Conservation (phyloP, 345 rosid species). For the Salix arbutifolia region DNA sequence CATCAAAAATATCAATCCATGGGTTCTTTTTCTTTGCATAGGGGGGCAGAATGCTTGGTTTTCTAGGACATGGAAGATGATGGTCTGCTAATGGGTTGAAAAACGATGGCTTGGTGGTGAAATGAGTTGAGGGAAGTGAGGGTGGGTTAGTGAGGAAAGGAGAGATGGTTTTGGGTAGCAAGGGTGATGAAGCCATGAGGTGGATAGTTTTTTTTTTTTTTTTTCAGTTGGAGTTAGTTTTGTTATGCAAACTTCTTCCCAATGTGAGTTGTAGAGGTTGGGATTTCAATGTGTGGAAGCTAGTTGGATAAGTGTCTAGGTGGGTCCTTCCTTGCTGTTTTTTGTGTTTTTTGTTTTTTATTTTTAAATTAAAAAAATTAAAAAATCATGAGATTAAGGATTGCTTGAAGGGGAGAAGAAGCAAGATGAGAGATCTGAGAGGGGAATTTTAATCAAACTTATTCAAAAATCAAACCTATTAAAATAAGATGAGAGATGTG, state of each 20-base stretch:
- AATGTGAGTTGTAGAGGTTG: not conserved
- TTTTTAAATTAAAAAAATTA: too few species aligned
- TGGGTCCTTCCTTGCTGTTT: constrained; percentile 38
- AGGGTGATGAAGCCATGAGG: constrained; percentile 50
- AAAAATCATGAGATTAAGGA: too few species aligned
- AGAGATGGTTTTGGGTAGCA: constrained; percentile 46
- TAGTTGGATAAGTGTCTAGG: constrained; percentile 46
- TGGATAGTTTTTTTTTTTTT: not conserved
- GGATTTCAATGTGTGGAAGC: constrained; percentile 49
- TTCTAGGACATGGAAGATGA: constrained; percentile 14
- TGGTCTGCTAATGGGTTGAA: constrained; percentile 28
- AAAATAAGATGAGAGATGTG: too few species aligned
- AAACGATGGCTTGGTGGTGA: constrained; percentile 33
- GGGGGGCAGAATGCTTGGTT: constrained; percentile 20
- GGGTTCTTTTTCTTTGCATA: constrained; percentile 65
- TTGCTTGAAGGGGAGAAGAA: too few species aligned
- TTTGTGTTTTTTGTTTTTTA: not conserved
- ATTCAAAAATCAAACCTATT: too few species aligned
- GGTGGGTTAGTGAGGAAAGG: constrained; percentile 46
- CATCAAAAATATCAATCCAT: constrained; percentile 83
- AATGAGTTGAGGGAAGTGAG: constrained; percentile 25
- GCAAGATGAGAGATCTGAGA: too few species aligned
- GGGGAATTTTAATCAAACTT: too few species aligned
- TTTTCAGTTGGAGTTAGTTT: not conserved
- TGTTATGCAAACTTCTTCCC: not conserved